These are phyloP conservation scores for Aureobasidium vineae DNA, from an alignment of 2,329 filamentous ascomycete genomes.

Conservation along the genomic window DNA sequence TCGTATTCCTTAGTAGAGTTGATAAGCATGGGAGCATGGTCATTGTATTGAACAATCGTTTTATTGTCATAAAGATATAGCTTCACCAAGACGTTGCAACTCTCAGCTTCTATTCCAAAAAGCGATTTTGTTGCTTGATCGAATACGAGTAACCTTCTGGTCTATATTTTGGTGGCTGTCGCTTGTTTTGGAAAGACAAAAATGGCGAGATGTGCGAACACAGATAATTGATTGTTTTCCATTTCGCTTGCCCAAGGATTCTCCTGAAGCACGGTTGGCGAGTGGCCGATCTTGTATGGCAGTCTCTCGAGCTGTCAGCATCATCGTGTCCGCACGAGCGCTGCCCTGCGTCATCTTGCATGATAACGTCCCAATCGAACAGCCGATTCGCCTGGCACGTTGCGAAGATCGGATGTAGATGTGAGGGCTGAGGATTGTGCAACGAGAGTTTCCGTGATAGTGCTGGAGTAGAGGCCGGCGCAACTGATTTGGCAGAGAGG, in stretches of 20 bases:
- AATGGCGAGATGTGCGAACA: background rate
- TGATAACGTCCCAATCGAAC: background rate
- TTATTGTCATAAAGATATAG: too few relatives aligned
- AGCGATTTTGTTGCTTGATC: background rate
- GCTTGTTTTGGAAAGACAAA: background rate
- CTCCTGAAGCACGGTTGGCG: background rate
- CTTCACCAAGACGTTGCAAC: background rate
- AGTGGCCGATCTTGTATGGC: background rate
- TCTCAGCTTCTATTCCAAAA: background rate
- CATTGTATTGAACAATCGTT: background rate
- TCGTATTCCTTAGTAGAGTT: background rate
- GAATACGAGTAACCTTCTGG: background rate
- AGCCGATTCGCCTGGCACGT: background rate
- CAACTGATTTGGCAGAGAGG: background rate
- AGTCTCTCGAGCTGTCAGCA: conserved; percentile 8
- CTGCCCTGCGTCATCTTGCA: conserved; percentile 11
- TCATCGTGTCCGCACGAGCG: conserved; percentile 16
- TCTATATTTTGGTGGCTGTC: background rate
- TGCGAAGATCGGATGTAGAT: background rate
- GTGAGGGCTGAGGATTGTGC: background rate
- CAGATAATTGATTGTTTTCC: background rate
- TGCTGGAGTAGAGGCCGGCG: background rate
- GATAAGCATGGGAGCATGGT: background rate
- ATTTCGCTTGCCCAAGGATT: background rate
- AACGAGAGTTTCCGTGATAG: background rate